Percentiles rank a stretch among this genome's conserved stretches.
Evolutionary conservation across 2,329 filamentous ascomycete genomes (phyloP).

Genomic region (Ilyonectria robusta): DNA sequence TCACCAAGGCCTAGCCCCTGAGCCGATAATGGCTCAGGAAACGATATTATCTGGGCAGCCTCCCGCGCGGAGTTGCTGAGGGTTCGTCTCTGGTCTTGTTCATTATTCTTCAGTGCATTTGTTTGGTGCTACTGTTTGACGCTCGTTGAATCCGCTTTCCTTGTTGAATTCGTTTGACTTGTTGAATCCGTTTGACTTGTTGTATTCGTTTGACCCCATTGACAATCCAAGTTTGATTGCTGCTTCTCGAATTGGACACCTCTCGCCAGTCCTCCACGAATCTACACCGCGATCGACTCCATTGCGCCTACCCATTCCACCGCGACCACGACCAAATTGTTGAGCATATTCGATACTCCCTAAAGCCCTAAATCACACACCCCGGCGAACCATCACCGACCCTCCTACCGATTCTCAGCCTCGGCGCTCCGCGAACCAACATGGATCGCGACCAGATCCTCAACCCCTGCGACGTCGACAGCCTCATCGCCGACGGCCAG

Average conservation of each 20-base stretch:
- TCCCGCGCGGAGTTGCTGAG: not conserved
- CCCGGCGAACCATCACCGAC: not conserved
- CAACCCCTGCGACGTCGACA: slow-evolving; percentile 62
- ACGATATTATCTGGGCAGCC: not conserved
- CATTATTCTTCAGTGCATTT: not conserved
- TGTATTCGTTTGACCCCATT: no score
- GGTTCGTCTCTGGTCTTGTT: not conserved
- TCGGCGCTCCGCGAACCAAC: not conserved
- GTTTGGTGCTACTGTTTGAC: not conserved
- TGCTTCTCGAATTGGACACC: not conserved
- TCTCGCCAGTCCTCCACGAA: not conserved
- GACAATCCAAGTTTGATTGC: not conserved
- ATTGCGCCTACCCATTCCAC: not conserved
- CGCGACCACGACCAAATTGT: no score
- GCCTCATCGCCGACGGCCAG: slow-evolving; percentile 68
- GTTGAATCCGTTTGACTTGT: not conserved
- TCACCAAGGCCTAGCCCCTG: not conserved
- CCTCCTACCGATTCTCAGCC: not conserved
- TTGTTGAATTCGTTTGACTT: not conserved
- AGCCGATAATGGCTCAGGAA: slow-evolving; percentile 11
- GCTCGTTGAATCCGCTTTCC: not conserved
- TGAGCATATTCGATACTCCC: no score
- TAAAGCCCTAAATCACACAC: not conserved
- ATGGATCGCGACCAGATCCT: slow-evolving; percentile 61
- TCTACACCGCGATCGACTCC: not conserved